Base-by-base conservation (phyloP, 2,329 filamentous ascomycete genomes). In the Cladosporium oxysporum region DNA sequence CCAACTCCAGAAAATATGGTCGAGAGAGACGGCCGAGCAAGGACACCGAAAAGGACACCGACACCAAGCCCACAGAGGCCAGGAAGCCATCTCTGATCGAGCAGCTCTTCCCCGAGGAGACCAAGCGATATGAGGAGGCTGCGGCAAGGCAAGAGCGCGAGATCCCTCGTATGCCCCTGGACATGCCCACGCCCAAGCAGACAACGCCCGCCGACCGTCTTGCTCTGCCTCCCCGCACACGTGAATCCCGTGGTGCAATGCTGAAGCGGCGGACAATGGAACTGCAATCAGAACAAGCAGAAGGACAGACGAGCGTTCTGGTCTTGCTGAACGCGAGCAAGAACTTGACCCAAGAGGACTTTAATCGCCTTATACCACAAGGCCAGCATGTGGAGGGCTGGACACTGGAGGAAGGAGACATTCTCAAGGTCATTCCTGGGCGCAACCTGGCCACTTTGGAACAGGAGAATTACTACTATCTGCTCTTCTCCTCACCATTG, bases 301-400 rank as follows among this genome's bases (percentile, higher is more conserved):
- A 71, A 47, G 72, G 79, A 66, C 66, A 74, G 5, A 72, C 76
- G 6, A 77, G 77, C 1, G 76, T 80, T 71, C 81, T 93, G 49
- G 80, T 88, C 50, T 78, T 93, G 44, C 81, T 81, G 23, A 84
- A 86, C 47, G 83, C 86, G 7, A 87, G 85, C 71, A 83, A 83
- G 65, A 83, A 85, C 23, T 82, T 93, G 52, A 81, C 82, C 23
- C 85, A 89, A 71, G 85, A 84, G 69, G 91, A 94, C 78, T 93
- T 94, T 77, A 83, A 87, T 69, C 88, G 90, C 64, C 77, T 93
- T 21, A 83, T 87, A 5, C 84, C 84, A 1, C 85, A 83, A 71
- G 86, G 87, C 55, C 78, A 81, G 63, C 87, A 91, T 70, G 84
- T 93, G 37, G 87, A 90, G 68, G 84, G 84, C 49, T 93, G 91